These are phyloP conservation scores for Raffaelea albimanens DNA, from an alignment of 2,329 filamentous ascomycete species.

Conservation along the genomic window DNA sequence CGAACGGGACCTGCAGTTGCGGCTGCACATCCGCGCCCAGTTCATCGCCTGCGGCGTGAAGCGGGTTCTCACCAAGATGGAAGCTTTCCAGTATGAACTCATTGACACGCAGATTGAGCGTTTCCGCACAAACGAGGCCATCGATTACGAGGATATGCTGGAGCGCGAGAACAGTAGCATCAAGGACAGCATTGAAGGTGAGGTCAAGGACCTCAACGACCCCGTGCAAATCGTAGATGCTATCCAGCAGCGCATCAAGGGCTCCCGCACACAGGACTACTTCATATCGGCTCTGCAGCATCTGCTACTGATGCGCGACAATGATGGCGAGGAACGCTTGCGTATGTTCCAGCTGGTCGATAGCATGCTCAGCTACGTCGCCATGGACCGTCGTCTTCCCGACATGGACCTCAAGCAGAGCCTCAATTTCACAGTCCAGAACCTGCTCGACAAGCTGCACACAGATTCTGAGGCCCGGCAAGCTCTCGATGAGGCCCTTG, in stretches of 20 bases:
- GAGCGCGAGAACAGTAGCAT: slow-evolving; percentile 86
- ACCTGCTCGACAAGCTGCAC: slow-evolving; percentile 86
- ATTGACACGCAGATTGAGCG: slow-evolving; percentile 97
- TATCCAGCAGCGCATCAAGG: slow-evolving; percentile 75
- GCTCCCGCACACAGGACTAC: slow-evolving; percentile 84
- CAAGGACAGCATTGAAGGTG: slow-evolving; percentile 76
- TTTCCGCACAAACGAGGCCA: slow-evolving; percentile 87
- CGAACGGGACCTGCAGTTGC: slow-evolving; percentile 77
- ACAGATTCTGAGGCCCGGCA: slow-evolving; percentile 92
- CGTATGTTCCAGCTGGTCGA: slow-evolving; percentile 97
- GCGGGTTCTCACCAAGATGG: slow-evolving; percentile 92
- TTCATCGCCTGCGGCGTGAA: slow-evolving; percentile 95
- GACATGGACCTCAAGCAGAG: slow-evolving; percentile 98
- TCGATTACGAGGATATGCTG: slow-evolving; percentile 96
- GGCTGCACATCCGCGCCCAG: slow-evolving; percentile 90
- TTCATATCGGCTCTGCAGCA: slow-evolving; percentile 94
- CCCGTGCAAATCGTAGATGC: slow-evolving; percentile 90
- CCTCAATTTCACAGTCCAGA: slow-evolving; percentile 95
- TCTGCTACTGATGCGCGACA: slow-evolving; percentile 82
- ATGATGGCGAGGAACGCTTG: slow-evolving; percentile 81
- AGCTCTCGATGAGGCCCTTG: slow-evolving; percentile 82
- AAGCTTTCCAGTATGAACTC: slow-evolving; percentile 93
- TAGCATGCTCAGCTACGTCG: slow-evolving; percentile 97
- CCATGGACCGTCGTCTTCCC: slow-evolving; percentile 90
- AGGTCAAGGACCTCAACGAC: slow-evolving; percentile 86